Percentiles rank a stretch among this genome's conserved stretches.
phyloP scores from a whole-genome alignment of 208 protist species.

The Crithidia bombi region DNA sequence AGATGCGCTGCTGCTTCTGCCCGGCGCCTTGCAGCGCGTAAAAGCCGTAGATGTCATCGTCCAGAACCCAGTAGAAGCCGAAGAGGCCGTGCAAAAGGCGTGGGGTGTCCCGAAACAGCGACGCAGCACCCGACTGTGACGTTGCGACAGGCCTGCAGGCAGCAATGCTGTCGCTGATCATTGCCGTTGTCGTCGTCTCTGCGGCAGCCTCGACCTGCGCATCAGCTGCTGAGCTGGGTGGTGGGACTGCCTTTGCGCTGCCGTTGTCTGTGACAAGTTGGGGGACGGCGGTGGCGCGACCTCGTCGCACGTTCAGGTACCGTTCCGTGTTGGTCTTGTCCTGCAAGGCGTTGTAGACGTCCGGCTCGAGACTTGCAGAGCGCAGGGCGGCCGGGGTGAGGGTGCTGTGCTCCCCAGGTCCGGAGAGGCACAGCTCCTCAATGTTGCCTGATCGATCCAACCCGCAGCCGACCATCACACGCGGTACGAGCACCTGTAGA shows the following conservation, averaged over 20 bases:
- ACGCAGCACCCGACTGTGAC: neutral
- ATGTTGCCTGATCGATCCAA: conserved; percentile 47
- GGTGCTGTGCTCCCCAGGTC: conserved; percentile 25
- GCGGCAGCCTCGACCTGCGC: neutral
- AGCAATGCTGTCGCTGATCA: neutral
- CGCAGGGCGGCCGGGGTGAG: conserved; percentile 28
- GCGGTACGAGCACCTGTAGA: conserved; percentile 72
- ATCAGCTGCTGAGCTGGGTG: neutral
- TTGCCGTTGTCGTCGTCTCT: neutral
- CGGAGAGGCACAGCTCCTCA: conserved; percentile 42
- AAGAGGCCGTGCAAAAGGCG: conserved; percentile 48
- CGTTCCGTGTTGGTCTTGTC: conserved; percentile 11
- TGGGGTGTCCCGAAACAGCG: conserved; percentile 13
- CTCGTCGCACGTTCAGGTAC: conserved; percentile 12
- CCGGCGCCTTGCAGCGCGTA: conserved; percentile 20
- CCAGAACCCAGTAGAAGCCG: conserved; percentile 87
- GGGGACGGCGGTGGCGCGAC: neutral
- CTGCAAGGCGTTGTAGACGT: conserved; percentile 24
- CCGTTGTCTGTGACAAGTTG: neutral
- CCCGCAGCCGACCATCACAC: conserved; percentile 41
- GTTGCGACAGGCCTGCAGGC: neutral
- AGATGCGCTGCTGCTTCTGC: conserved; percentile 59
- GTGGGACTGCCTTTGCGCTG: neutral
- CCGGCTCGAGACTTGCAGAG: conserved; percentile 14
- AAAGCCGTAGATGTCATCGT: conserved; percentile 88